These are phyloP conservation scores for Phallus indusiatus DNA, from an alignment of 768 basidiomycete genomes.

Conservation along the genomic window DNA sequence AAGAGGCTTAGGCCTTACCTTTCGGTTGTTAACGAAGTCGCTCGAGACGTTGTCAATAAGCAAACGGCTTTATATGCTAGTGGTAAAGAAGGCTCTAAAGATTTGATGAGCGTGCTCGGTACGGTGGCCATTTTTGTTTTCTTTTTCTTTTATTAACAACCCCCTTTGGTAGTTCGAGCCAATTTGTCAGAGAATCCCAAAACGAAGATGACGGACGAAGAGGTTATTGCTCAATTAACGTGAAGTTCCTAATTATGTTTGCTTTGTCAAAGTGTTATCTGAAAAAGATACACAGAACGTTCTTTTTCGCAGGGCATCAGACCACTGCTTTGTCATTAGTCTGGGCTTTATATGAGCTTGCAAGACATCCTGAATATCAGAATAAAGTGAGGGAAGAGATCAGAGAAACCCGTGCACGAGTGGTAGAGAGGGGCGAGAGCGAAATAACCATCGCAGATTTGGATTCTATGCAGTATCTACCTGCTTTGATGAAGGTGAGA, in stretches of 20 bases:
- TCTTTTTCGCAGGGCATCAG: conserved; percentile 17
- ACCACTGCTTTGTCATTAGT: conserved; percentile 12
- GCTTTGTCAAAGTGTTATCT: neutral
- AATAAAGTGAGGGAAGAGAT: conserved; percentile 13
- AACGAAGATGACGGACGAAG: conserved; percentile 20
- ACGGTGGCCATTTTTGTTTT: neutral
- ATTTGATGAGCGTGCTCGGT: conserved; percentile 28
- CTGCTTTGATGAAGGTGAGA: conserved; percentile 24
- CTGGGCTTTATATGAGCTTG: conserved; percentile 14
- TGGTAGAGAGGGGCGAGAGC: conserved; percentile 16
- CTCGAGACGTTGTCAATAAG: conserved; percentile 16
- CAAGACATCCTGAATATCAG: conserved; percentile 12
- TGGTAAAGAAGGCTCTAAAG: conserved; percentile 18
- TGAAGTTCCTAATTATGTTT: conserved; percentile 11
- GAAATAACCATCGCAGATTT: conserved; percentile 24
- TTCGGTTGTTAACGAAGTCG: conserved; percentile 16
- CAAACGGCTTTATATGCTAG: conserved; percentile 15
- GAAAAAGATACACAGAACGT: conserved; percentile 5
- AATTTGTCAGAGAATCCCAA: conserved; percentile 22
- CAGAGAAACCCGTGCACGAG: conserved; percentile 6
- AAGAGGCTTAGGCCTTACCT: conserved; percentile 21
- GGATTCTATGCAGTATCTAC: conserved; percentile 23
- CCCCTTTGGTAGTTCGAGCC: conserved; percentile 19
- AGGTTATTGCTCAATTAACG: conserved; percentile 26
- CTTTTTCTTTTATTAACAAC: neutral